phyloP scores from a whole-genome alignment of 441 rosid species.

The Metrosideros polymorpha region DNA sequence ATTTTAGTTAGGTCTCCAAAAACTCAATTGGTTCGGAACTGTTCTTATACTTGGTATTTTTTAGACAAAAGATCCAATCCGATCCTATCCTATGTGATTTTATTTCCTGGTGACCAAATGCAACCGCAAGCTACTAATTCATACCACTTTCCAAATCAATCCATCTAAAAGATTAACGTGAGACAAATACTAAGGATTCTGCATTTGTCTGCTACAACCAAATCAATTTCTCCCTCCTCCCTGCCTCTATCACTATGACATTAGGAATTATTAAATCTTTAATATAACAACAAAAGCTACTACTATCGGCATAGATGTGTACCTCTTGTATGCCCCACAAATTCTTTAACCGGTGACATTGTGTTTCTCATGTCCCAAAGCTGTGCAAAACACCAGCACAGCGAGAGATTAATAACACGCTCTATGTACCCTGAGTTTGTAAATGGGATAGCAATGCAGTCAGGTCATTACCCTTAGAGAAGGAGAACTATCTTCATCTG shows the following conservation, averaged over 20 bases:
- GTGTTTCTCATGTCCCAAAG: conserved; percentile 98
- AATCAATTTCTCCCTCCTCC: background rate
- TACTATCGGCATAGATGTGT: conserved; percentile 2
- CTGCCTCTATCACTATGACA: background rate
- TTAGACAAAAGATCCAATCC: background rate
- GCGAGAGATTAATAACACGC: background rate
- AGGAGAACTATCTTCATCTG: conserved; percentile 91
- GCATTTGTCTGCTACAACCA: background rate
- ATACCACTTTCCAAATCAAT: background rate
- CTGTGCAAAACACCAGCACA: conserved; percentile 30
- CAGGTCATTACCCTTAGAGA: conserved; percentile 54
- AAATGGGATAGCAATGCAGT: background rate
- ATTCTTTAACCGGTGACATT: conserved; percentile 82
- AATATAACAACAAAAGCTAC: background rate
- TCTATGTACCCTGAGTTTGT: background rate
- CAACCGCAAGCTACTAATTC: background rate
- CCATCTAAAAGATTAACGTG: background rate
- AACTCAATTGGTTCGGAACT: background rate
- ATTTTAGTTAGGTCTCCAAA: background rate
- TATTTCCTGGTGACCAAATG: background rate
- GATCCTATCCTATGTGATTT: background rate
- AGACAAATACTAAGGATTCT: background rate
- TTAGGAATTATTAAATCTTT: background rate
- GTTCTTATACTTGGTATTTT: background rate
- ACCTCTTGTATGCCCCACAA: conserved; percentile 91